These are phyloP conservation scores for Barbarea vulgaris DNA, from an alignment of 345 rosid genomes.

Conservation along the genomic window DNA sequence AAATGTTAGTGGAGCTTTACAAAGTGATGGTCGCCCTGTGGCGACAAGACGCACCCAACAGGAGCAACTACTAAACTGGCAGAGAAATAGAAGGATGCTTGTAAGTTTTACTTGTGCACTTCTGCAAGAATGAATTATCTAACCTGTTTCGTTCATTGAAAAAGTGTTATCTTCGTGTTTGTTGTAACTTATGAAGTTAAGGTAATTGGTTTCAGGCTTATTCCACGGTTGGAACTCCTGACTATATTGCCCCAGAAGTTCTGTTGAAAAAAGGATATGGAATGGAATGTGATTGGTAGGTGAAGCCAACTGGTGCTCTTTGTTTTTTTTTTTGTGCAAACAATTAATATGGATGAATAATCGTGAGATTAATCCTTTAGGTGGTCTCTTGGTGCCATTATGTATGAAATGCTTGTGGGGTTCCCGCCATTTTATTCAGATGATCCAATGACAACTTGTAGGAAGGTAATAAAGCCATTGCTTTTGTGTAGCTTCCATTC, in stretches of 20 bases:
- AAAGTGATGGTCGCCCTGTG: slow-evolving; percentile 79
- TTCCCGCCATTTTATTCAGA: slow-evolving; percentile 99
- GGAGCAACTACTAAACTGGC: slow-evolving; percentile 94
- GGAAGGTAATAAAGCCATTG: slow-evolving; percentile 65
- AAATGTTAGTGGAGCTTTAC: slow-evolving; percentile 70
- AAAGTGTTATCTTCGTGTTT: slow-evolving; percentile 9
- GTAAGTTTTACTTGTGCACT: slow-evolving; percentile 50
- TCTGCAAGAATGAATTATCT: not conserved
- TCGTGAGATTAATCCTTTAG: slow-evolving; percentile 47
- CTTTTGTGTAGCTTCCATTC: not conserved
- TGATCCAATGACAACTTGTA: slow-evolving; percentile 96
- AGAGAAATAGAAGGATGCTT: slow-evolving; percentile 94
- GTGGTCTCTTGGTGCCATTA: slow-evolving; percentile 99
- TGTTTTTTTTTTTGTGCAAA: slow-evolving; percentile 10
- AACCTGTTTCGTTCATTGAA: not conserved
- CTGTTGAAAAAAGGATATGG: slow-evolving; percentile 95
- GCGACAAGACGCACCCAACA: slow-evolving; percentile 88
- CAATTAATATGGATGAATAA: slow-evolving; percentile 23
- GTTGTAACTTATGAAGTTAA: slow-evolving; percentile 34
- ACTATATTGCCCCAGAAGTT: slow-evolving; percentile 98
- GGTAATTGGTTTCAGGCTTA: slow-evolving; percentile 70
- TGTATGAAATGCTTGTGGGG: slow-evolving; percentile 99
- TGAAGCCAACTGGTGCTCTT: slow-evolving; percentile 37
- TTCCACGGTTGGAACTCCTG: slow-evolving; percentile 98
- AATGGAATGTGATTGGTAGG: slow-evolving; percentile 99